Evolutionary conservation across 306 rosid species (phyloP).

Genomic region (Cyamopsis tetragonoloba): DNA sequence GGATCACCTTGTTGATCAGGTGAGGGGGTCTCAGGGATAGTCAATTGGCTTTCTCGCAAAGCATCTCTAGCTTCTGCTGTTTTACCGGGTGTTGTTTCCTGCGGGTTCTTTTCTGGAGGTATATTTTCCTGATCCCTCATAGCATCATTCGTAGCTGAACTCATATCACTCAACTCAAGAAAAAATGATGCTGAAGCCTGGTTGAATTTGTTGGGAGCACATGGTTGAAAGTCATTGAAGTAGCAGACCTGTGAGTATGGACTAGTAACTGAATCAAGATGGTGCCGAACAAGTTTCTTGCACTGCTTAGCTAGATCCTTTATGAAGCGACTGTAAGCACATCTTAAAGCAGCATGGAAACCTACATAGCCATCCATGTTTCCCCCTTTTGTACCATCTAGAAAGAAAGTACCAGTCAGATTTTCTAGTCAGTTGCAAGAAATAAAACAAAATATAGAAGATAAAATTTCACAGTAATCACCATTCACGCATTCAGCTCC

Average conservation of each 20-base stretch:
- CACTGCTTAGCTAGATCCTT: conserved; percentile 79
- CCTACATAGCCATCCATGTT: conserved; percentile 90
- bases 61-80: conserved; percentile 52
- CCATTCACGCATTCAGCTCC: neutral
- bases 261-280: conserved; percentile 91
- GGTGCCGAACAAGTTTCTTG: conserved; percentile 87
- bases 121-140: conserved; percentile 74
- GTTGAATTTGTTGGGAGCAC: conserved; percentile 44
- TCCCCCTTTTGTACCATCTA: conserved; percentile 62
- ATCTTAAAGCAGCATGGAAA: conserved; percentile 89
- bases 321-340: conserved; percentile 66
- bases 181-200: conserved; percentile 51
- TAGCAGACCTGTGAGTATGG: conserved; percentile 92
- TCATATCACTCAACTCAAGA: conserved; percentile 68
- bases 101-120: conserved; percentile 66
- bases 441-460: neutral
- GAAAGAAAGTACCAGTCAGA: conserved; percentile 21
- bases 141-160: conserved; percentile 35
- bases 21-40: conserved; percentile 80
- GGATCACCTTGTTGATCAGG: conserved; percentile 53
- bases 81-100: conserved; percentile 84
- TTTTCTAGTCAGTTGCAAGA: conserved; percentile 16
- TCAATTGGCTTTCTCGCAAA: conserved; percentile 67
- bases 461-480: neutral
- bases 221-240: conserved; percentile 54